Evolutionary conservation across 768 basidiomycete genomes (phyloP), one percentile per base, ranked within the genome.

Genomic region (Pholiota molesta): DNA sequence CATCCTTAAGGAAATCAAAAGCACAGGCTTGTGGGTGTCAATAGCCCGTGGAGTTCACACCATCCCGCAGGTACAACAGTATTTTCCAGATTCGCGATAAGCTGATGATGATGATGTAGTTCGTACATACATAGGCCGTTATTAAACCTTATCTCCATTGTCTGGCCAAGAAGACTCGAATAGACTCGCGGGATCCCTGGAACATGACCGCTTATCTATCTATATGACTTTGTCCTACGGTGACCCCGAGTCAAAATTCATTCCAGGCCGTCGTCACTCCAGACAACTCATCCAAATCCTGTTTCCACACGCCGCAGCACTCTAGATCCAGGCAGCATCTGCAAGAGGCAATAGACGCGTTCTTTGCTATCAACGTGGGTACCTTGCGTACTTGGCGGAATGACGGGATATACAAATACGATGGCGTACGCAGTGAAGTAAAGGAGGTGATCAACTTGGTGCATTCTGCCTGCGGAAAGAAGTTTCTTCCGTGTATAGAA

Each of bases 331-430:
- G 47, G 8, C 13, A 23, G 13, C 16, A 4, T 4, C 42, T 44
- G 5, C 2, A 44, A n/a, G 21, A 44, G 42, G 42, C n/a, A 11
- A 49, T 49, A 26, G 23, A 49, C 47, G 13, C 23, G 5, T 49
- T 49, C 23, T 49, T 21, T 11, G 47, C 47, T 49, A 49, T 49
- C 47, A 49, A 21, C 47, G 47, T 49, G 47, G 47, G 47, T 49
- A 49, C 47, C 47, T 26, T 49, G 47, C 47, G 47, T 26, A 26
- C 47, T 49, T 49, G 47, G 47, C 47, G 47, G 47, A 14, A 28
- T 49, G 47, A 49, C 23, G 47, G 19, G 47, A 21, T 49, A 21
- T 49, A 26, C 47, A 49, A n/a, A 44, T 21, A 44, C 42, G 40
- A 44, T 44, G 16, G 16, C n/a, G 42, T 17, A 44, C 8, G 42